Base-by-base conservation (phyloP, 345 rosid species). In the Durio zibethinus region DNA sequence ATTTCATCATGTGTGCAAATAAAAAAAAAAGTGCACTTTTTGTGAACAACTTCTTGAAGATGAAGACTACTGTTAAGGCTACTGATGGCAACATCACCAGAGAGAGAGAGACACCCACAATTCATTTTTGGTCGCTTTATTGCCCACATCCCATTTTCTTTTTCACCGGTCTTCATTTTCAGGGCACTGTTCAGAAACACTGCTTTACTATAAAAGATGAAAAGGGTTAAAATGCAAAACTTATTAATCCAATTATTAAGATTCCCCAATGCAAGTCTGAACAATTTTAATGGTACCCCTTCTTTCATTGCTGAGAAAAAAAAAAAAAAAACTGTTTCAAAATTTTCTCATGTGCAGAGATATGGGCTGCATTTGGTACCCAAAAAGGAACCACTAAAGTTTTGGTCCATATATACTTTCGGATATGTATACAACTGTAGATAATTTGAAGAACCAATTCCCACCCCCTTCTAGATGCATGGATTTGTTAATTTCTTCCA, bases 301-400 rank as follows among this genome's bases (percentile, higher is more conserved):
- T 14, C 1, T 27, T 29, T 38, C 29, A 20, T 60, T 38, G 14
- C 14, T 60, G 36, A 10, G 31, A 10, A 1, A 16, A 42, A 16
- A 25, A 12, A 45, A 12, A 33, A 43, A 47, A 35, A 53, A 0
- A 14, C 56, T 25, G 20, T 42, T 47, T 62, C 61, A n/a, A 65
- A 65, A 25, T 61, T 77, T 50, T 43, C 27, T n/a, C 63, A 61
- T 78, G 62, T 70, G 72, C n/a, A 8, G 36, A 63, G 35, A 74
- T 33, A 62, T 82, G 80, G 76, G 66, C 78, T 79, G 85, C 80
- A 82, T 79, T 79, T 38, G 74, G 75, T 82, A 36, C 74, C 74
- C 57, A 15, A 33, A 33, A 63, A 64, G 80, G 84, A 64, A 75
- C 80, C 69, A 10, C 16, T 35, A 67, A 78, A 72, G 25, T 73